A percentile compares a stretch with the other conserved stretches of the same genome.
phyloP scores from a whole-genome alignment of 1,139 yeast genomes.

The Meyerozyma carpophila region DNA sequence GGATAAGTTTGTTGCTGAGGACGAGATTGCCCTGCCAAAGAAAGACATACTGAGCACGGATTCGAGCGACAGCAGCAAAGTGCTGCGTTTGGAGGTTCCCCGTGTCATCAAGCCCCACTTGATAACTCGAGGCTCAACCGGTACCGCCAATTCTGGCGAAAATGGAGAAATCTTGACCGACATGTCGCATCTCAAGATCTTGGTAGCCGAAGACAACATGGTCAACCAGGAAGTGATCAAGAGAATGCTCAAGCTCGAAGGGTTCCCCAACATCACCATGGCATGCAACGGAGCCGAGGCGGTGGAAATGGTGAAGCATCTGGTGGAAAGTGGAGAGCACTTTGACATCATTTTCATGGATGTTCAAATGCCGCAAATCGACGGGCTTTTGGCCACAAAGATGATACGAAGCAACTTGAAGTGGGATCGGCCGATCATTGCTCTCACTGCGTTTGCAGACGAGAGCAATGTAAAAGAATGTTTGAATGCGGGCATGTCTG shows the following conservation, averaged over 20 bases:
- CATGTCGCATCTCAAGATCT: conserved; percentile 45
- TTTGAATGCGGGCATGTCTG: conserved; percentile 78
- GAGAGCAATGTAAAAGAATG: conserved; percentile 78
- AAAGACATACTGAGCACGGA: conserved; percentile 3
- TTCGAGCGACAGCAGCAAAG: background rate
- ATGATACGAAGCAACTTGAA: conserved; percentile 62
- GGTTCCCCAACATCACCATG: conserved; percentile 61
- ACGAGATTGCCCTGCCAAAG: conserved; percentile 8
- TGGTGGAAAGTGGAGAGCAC: conserved; percentile 29
- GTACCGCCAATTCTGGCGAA: conserved; percentile 44
- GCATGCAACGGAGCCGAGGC: conserved; percentile 94
- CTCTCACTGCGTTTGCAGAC: conserved; percentile 92
- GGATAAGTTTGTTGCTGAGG: conserved; percentile 28
- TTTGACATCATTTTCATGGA: conserved; percentile 90
- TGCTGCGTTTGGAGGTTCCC: conserved; percentile 4
- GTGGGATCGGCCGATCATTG: conserved; percentile 76
- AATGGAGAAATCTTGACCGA: conserved; percentile 21
- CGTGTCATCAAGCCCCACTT: conserved; percentile 42
- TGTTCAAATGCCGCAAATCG: conserved; percentile 92
- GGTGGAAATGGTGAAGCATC: conserved; percentile 53
- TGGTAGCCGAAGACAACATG: conserved; percentile 92
- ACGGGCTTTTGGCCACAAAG: conserved; percentile 79
- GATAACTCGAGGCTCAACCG: conserved; percentile 48
- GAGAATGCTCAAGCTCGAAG: conserved; percentile 79
- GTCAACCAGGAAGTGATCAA: conserved; percentile 89